Conservation (phyloP, 2,329 filamentous ascomycete genomes). For the Dryadomyces quercivorus region DNA sequence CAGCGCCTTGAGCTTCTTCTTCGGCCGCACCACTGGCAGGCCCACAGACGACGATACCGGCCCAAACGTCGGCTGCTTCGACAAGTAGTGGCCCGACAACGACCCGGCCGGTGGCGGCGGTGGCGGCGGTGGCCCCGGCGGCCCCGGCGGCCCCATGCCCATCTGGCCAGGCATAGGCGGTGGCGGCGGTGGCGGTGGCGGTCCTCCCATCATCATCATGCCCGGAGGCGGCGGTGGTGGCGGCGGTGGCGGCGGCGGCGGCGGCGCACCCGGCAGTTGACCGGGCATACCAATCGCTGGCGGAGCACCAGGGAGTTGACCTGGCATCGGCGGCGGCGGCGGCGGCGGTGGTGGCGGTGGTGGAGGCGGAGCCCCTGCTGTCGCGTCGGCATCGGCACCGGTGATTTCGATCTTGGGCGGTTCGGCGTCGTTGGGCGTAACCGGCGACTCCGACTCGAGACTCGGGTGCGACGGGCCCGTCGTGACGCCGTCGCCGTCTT, state of each 20-base stretch:
- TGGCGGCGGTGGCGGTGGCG: conserved; percentile 14
- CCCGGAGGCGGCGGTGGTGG: conserved; percentile 25
- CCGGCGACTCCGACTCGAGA: conserved; percentile 57
- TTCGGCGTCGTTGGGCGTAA: conserved; percentile 50
- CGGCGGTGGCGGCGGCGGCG: conserved; percentile 23
- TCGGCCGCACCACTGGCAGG: conserved; percentile 73
- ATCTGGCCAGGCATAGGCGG: conserved; percentile 13
- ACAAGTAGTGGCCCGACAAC: conserved; percentile 65
- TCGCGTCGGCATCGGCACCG: neutral
- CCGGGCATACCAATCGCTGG: conserved; percentile 24
- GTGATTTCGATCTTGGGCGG: conserved; percentile 48
- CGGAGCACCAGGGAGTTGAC: conserved; percentile 15
- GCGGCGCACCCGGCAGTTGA: conserved; percentile 17
- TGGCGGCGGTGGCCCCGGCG: conserved; percentile 24
- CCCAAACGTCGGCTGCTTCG: conserved; percentile 45
- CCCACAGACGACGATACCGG: conserved; percentile 44
- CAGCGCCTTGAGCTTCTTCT: conserved; percentile 98
- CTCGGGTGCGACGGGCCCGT: conserved; percentile 67
- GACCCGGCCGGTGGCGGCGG: conserved; percentile 40
- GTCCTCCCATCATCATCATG: conserved; percentile 13
- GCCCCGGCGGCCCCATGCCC: conserved; percentile 20
- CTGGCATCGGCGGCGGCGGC: conserved; percentile 23
- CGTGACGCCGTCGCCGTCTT: conserved; percentile 53
- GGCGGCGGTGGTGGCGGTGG: conserved; percentile 26
- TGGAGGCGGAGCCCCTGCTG: conserved; percentile 10